A percentile compares a stretch with the other conserved stretches of the same genome.
These are phyloP conservation scores for Diplocarpon rosae DNA, from an alignment of 2,329 filamentous ascomycete species.

Conservation along the genomic window DNA sequence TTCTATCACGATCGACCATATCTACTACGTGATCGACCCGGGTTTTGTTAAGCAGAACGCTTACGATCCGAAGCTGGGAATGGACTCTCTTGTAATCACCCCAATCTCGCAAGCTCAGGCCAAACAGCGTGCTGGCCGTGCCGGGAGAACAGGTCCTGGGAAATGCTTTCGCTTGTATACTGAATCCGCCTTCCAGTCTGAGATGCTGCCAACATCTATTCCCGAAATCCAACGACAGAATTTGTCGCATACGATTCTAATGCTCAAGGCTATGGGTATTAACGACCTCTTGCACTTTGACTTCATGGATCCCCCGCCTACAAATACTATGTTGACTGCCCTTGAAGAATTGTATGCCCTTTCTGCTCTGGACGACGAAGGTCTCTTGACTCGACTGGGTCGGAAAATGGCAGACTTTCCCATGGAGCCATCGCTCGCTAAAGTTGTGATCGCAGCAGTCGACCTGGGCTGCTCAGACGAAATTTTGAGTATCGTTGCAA, in stretches of 20 bases:
- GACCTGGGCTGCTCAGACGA: constrained; percentile 88
- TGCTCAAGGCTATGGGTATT: constrained; percentile 98
- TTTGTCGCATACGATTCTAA: constrained; percentile 81
- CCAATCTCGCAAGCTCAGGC: constrained; percentile 96
- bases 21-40: constrained; percentile 94
- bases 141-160: constrained; percentile 86
- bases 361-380: constrained; percentile 88
- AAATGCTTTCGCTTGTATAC: constrained; percentile 96
- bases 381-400: constrained; percentile 78
- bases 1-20: constrained; percentile 93
- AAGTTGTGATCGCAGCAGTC: constrained; percentile 78
- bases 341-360: constrained; percentile 91
- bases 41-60: constrained; percentile 97
- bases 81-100: constrained; percentile 92
- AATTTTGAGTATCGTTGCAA: constrained; percentile 85
- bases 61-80: constrained; percentile 92
- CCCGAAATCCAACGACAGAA: constrained; percentile 97
- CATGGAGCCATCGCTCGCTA: constrained; percentile 89
- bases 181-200: constrained; percentile 86
- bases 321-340: constrained; percentile 94
- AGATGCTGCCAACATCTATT: constrained; percentile 93
- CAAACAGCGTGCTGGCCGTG: constrained; percentile 85
- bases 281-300: constrained; percentile 96
- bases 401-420: constrained; percentile 98
- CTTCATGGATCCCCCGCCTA: constrained; percentile 97